Percentiles rank a stretch among this genome's conserved stretches.
phyloP scores from a whole-genome alignment of 148 eudicot species.

The Chenopodium formosanum region DNA sequence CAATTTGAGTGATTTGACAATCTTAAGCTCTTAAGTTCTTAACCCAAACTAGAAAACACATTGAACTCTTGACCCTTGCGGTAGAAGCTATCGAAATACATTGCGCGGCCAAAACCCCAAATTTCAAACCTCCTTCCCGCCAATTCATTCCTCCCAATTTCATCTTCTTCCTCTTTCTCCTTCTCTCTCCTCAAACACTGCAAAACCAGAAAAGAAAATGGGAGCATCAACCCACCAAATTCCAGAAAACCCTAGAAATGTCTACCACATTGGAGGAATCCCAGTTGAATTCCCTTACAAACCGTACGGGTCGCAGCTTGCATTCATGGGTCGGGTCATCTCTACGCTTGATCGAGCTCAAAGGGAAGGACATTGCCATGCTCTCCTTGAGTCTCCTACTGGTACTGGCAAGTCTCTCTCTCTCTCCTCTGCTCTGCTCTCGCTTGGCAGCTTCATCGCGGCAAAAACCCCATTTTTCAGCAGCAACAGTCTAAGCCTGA shows the following conservation, averaged over 20 bases:
- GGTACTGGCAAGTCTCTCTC: slow-evolving; percentile 95
- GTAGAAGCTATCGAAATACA: not conserved
- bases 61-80: not conserved
- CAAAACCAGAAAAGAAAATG: not conserved
- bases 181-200: not conserved
- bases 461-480: slow-evolving; percentile 12
- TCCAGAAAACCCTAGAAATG: slow-evolving; percentile 32
- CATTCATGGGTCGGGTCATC: slow-evolving; percentile 89
- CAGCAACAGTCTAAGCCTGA: slow-evolving; percentile 35
- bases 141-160: not conserved
- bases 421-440: slow-evolving; percentile 93
- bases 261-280: slow-evolving; percentile 70
- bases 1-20: no score
- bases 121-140: not conserved
- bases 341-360: slow-evolving; percentile 80
- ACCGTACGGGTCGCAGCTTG: slow-evolving; percentile 86
- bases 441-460: slow-evolving; percentile 75
- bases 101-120: not conserved
- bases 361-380: slow-evolving; percentile 77
- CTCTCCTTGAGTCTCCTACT: slow-evolving; percentile 90
- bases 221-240: not conserved
- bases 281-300: slow-evolving; percentile 88
- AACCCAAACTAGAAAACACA: no score
- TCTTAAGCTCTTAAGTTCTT: no score
- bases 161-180: not conserved